Conservation (phyloP, 192 early-diverging fungal genomes). For the Geosiphon pyriformis region DNA sequence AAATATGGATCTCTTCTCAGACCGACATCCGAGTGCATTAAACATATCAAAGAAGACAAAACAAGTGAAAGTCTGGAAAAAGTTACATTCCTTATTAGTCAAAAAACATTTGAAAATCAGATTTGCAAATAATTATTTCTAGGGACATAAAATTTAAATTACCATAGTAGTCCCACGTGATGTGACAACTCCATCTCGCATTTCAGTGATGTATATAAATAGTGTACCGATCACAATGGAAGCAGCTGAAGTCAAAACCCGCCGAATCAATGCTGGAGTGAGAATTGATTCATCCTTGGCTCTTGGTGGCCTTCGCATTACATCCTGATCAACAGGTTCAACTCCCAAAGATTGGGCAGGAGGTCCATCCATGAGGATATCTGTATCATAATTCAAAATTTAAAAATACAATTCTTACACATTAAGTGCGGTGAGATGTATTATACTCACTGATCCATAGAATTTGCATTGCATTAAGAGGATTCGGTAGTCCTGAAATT, state of each 20-base stretch:
- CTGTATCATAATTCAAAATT: conserved; percentile 35
- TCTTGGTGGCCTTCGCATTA: conserved; percentile 86
- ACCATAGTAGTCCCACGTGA: conserved; percentile 88
- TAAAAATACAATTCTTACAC: background rate
- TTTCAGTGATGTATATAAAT: conserved; percentile 70
- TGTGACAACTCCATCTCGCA: conserved; percentile 66
- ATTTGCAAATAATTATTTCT: background rate
- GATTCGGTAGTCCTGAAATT: conserved; percentile 79
- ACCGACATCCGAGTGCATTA: conserved; percentile 89
- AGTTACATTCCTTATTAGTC: background rate
- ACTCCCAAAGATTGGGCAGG: conserved; percentile 97
- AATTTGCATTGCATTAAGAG: conserved; percentile 98
- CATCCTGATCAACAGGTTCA: conserved; percentile 85
- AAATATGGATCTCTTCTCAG: conserved; percentile 74
- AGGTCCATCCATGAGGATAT: conserved; percentile 98
- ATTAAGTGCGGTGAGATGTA: background rate
- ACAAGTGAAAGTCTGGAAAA: conserved; percentile 82
- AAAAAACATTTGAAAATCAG: background rate
- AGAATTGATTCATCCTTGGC: conserved; percentile 74
- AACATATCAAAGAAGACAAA: conserved; percentile 97
- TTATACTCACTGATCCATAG: conserved; percentile 88
- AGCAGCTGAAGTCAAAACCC: conserved; percentile 73
- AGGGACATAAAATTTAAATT: conserved; percentile 21
- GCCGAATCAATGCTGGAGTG: conserved; percentile 59
- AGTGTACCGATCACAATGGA: conserved; percentile 84